These are phyloP conservation scores for Mortierella sp. DNA, from an alignment of 371 early-diverging fungal species.

Conservation along the genomic window DNA sequence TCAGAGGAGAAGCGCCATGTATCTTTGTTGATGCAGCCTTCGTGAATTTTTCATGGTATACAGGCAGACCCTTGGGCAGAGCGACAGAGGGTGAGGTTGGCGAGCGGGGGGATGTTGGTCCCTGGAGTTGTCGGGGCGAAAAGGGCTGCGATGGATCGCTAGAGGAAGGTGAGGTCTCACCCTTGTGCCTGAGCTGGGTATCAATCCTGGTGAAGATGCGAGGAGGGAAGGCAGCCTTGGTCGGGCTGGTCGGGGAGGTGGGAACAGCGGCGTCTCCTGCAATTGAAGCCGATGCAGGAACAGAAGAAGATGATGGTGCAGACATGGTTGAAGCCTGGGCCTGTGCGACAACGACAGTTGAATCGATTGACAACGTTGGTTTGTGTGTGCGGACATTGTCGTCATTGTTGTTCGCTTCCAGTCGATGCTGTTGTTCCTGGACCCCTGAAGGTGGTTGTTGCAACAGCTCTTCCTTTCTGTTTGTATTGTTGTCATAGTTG, in stretches of 20 bases:
- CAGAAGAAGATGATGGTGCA: not conserved
- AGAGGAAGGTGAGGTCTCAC: not conserved
- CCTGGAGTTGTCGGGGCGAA: not conserved
- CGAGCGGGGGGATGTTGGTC: not conserved
- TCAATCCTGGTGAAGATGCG: not conserved
- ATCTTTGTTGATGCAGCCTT: constrained; percentile 25
- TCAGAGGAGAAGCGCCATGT: constrained; percentile 32
- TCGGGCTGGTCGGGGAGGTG: not conserved
- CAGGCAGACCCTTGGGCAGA: constrained; percentile 29
- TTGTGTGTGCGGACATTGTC: constrained; percentile 7
- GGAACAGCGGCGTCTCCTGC: not conserved
- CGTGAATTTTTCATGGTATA: constrained; percentile 31
- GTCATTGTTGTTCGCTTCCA: not conserved
- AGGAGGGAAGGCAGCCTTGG: not conserved
- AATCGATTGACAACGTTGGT: not conserved
- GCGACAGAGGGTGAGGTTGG: constrained; percentile 3
- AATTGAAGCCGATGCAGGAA: not conserved
- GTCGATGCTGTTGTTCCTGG: constrained; percentile 3
- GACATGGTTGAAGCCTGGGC: not conserved
- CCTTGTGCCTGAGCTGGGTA: constrained; percentile 7
- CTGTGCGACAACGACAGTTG: constrained; percentile 11
- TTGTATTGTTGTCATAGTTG: constrained; percentile 6
- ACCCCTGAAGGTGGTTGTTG: constrained; percentile 9
- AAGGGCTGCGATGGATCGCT: not conserved
- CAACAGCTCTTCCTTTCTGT: not conserved